Evolutionary conservation across 192 early-diverging fungal genomes (phyloP).

Genomic region (Gonapodya prolifera): DNA sequence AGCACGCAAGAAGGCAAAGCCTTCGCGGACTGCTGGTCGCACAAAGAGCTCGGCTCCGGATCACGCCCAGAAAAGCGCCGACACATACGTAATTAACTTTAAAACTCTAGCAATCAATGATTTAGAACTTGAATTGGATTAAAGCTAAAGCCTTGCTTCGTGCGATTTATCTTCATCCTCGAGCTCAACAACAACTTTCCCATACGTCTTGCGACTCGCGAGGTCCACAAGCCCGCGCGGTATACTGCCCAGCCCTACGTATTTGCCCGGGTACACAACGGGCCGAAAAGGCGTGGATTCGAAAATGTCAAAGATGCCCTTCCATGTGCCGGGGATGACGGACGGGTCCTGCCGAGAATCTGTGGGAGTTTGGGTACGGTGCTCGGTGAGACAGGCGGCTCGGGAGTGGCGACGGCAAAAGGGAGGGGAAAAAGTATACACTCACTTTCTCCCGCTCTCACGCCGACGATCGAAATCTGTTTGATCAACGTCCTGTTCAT

Average conservation of each 20-base stretch:
- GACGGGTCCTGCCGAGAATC: slow-evolving; percentile 2
- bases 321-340: neutral
- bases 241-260: neutral
- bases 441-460: neutral
- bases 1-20: too few species aligned
- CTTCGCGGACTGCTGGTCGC: too few species aligned
- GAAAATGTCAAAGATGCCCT: neutral
- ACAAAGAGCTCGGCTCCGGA: too few species aligned
- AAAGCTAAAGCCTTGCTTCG: neutral
- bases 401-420: neutral
- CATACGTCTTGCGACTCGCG: neutral
- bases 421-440: neutral
- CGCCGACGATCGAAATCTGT: slow-evolving; percentile 2
- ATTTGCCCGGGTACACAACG: neutral
- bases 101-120: neutral
- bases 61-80: too few species aligned
- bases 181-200: neutral
- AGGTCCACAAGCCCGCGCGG: neutral
- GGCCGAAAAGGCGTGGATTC: neutral
- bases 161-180: neutral
- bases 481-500: neutral
- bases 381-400: too few species aligned
- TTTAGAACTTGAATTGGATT: neutral
- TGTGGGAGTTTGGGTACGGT: too few species aligned
- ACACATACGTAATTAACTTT: neutral